Base-by-base conservation (phyloP, 1,284 basidiomycete species). In the Erythrobasidium hasegawianum region DNA sequence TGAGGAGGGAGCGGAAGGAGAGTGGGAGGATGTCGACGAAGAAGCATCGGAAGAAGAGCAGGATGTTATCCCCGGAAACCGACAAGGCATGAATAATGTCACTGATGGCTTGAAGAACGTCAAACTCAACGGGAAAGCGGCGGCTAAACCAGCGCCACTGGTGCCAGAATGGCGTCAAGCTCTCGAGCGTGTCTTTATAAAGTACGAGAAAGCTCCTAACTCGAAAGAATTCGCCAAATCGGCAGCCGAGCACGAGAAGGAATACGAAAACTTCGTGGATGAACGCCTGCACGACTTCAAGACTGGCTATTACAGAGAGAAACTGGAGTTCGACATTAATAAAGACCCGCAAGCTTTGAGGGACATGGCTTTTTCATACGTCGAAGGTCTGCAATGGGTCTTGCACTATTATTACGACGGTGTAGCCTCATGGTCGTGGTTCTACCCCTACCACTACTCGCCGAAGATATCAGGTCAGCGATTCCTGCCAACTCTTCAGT, bases 391-490 rank as follows among this genome's bases (percentile, higher is more conserved):
- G 69, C 96, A 98, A 76, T 98, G 95, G 96, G 92, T 98, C 33
- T 88, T 98, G 85, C 89, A 93, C 77, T 98, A 98, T 79, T 98
- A 98, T 78, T 97, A 97, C 79, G 86, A 89, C 71, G 95, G 95
- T 39, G 93, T 97, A 14, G 89, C 90, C 1, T 94, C 91, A 4
- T 98, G 95, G 95, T 85, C 90, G 26, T 98, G 96, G 96, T 98
- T 97, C 81, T 98, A 97, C 80, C 82, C 94, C 76, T 97, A 97
- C 77, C 95, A 98, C 77, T 98, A 96, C 77, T 89, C 95, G 0
- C 95, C 93, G 14, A 85, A 91, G 57, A 94, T 96, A 70, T 90
- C 90, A 45, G 92, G 91, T 90, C 71, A 67, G 83, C n/a, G n/a
- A n/a, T n/a, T n/a, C n/a, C n/a, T n/a, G n/a, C n/a, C n/a, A n/a